These are phyloP conservation scores for Pichia sp. DNA, from an alignment of 1,139 yeast species.

Conservation along the genomic window DNA sequence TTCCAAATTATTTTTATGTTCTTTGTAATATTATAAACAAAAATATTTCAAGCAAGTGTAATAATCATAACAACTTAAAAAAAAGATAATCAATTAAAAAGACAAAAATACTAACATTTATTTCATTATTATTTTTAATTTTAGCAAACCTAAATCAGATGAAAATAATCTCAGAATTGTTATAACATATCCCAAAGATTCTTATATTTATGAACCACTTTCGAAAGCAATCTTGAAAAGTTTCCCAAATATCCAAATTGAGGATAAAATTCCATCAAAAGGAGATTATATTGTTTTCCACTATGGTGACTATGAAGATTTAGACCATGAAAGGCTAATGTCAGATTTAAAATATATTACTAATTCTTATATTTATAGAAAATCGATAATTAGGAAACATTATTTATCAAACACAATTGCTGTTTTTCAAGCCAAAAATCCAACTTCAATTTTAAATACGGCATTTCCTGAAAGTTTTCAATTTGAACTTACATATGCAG, in stretches of 20 bases:
- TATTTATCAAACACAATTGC: conserved; percentile 76
- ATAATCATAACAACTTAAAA: neutral
- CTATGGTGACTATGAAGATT: conserved; percentile 84
- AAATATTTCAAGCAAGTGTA: neutral
- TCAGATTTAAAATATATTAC: conserved; percentile 45
- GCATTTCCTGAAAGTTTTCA: conserved; percentile 74
- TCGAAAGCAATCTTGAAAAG: conserved; percentile 30
- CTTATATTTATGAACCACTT: conserved; percentile 56
- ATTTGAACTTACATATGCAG: conserved; percentile 92
- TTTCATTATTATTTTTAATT: neutral
- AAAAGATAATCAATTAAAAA: neutral
- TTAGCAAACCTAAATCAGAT: neutral
- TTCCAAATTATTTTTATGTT: neutral
- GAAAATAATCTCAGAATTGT: conserved; percentile 3
- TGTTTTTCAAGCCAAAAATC: conserved; percentile 67
- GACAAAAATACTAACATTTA: neutral
- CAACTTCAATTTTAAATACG: conserved; percentile 49
- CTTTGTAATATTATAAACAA: neutral
- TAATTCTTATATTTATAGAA: conserved; percentile 79
- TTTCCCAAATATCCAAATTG: conserved; percentile 17
- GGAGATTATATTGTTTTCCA: conserved; percentile 45
- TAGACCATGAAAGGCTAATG: conserved; percentile 61
- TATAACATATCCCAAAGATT: conserved; percentile 29
- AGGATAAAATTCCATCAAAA: conserved; percentile 18
- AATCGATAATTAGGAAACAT: conserved; percentile 86